Conservation (phyloP, 2,329 filamentous ascomycete genomes). For the Leptodontidium sp. region DNA sequence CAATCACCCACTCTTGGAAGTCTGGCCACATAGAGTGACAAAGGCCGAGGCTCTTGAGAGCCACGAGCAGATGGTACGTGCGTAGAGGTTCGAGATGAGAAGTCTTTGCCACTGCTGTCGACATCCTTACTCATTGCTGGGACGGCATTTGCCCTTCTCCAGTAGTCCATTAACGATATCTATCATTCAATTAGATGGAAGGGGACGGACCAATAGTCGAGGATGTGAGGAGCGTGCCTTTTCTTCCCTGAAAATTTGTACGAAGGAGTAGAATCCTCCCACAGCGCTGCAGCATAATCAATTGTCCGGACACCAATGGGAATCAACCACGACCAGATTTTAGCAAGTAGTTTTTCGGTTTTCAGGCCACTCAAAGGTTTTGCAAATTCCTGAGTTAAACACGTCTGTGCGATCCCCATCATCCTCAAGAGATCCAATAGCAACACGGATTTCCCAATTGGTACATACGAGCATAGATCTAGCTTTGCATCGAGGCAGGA, state of each 20-base stretch:
- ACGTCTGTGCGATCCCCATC: constrained; percentile 21
- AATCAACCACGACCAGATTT: constrained; percentile 30
- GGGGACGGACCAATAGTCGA: background rate
- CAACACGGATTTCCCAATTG: constrained; percentile 31
- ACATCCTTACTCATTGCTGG: too few species aligned
- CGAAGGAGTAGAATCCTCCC: background rate
- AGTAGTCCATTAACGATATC: background rate
- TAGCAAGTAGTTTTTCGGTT: background rate
- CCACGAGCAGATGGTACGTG: constrained; percentile 22
- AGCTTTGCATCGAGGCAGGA: constrained; percentile 33
- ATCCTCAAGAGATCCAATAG: constrained; percentile 25
- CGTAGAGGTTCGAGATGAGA: background rate
- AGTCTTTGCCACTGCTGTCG: background rate
- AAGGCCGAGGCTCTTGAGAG: background rate
- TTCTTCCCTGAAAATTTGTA: background rate
- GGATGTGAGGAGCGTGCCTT: background rate
- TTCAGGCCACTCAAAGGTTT: background rate
- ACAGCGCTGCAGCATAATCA: constrained; percentile 19
- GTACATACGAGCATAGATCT: constrained; percentile 39
- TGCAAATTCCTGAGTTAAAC: constrained; percentile 14
- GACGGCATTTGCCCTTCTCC: background rate
- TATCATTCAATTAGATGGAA: background rate
- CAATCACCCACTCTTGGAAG: constrained; percentile 13
- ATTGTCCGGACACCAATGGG: constrained; percentile 29
- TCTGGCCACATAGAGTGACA: constrained; percentile 18